Evolutionary conservation across 768 basidiomycete species (phyloP).

Genomic region (Melanogaster broomeanus): DNA sequence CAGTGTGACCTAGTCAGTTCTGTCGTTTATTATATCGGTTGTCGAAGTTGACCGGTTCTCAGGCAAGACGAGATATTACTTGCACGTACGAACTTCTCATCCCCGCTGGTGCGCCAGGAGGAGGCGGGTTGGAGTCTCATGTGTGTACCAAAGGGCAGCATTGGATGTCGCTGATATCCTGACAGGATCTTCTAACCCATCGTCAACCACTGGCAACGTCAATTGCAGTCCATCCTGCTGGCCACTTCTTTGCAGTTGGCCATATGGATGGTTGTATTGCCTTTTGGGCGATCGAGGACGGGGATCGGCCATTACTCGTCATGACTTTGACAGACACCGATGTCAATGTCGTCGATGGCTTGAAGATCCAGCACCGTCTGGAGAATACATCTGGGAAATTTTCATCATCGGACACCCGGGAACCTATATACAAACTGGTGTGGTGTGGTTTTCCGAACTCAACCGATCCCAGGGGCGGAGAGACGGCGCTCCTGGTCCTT

Average conservation of each 20-base stretch:
- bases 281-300: constrained; percentile 82
- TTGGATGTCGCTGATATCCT: background rate
- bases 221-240: constrained; percentile 72
- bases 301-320: constrained; percentile 73
- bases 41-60: background rate
- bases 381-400: constrained; percentile 1
- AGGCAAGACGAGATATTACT: constrained; percentile 52
- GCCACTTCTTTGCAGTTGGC: constrained; percentile 76
- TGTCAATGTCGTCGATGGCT: constrained; percentile 55
- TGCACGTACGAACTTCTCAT: constrained; percentile 70
- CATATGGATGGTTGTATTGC: constrained; percentile 81
- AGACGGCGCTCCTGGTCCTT: constrained; percentile 71
- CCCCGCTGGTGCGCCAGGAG: constrained; percentile 83
- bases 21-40: background rate
- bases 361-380: constrained; percentile 43
- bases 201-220: constrained; percentile 71
- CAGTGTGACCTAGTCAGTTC: constrained; percentile 54
- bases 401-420: constrained; percentile 36
- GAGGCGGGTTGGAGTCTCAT: constrained; percentile 56
- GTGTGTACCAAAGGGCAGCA: constrained; percentile 38
- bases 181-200: constrained; percentile 67
- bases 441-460: constrained; percentile 82
- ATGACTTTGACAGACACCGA: constrained; percentile 63
- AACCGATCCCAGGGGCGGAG: constrained; percentile 63
- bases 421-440: constrained; percentile 84